phyloP scores from a whole-genome alignment of 164 flowering plant species.

The Saururus chinensis region DNA sequence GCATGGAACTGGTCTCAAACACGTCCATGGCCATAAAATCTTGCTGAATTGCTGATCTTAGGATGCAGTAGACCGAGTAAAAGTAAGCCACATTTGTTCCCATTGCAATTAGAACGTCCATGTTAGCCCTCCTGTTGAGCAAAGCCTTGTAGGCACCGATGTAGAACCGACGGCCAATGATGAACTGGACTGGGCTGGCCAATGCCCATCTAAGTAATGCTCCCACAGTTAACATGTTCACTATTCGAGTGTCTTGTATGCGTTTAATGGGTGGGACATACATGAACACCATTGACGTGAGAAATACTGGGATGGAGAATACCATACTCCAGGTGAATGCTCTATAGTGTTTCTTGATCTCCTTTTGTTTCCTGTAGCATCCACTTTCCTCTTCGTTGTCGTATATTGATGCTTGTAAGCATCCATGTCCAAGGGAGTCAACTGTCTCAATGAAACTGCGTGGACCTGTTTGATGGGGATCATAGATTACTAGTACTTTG shows the following conservation, averaged over 20 bases:
- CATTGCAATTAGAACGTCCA: conserved; percentile 96
- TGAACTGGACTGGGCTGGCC: not conserved
- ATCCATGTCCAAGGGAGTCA: not conserved
- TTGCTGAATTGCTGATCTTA: conserved; percentile 52
- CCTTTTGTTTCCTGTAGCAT: not conserved
- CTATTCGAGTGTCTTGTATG: not conserved
- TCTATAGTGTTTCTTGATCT: not conserved
- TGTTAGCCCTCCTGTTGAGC: conserved; percentile 68
- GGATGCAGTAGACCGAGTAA: conserved; percentile 57
- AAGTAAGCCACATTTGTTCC: conserved; percentile 98
- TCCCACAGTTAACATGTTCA: not conserved
- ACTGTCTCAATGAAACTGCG: not conserved
- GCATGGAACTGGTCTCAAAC: conserved; percentile 94
- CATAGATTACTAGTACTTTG: conserved; percentile 39
- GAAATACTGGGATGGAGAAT: not conserved
- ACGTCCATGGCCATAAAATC: conserved; percentile 79
- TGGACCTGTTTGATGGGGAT: conserved; percentile 27
- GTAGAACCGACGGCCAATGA: conserved; percentile 46
- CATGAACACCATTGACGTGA: not conserved
- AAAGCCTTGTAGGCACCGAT: conserved; percentile 78
- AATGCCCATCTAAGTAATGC: not conserved
- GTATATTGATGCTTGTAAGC: not conserved
- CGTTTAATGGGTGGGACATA: not conserved
- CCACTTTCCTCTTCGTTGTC: not conserved
- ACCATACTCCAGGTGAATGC: not conserved